Base-by-base conservation (phyloP, 2,329 filamentous ascomycete species). In the Sporothrix pseudoabietina region DNA sequence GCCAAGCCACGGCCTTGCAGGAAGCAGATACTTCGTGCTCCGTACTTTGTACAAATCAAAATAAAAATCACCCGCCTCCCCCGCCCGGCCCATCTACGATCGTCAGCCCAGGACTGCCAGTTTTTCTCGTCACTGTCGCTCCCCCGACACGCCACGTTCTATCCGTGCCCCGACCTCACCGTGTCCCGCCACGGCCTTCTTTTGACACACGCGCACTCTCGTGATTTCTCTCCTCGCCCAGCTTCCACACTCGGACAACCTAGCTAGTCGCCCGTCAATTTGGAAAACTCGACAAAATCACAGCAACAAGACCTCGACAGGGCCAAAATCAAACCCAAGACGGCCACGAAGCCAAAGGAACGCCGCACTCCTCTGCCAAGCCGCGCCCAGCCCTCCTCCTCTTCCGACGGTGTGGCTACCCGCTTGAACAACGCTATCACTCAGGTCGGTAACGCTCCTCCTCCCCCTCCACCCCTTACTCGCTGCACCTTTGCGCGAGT, bases 321-420 rank as follows among this genome's bases (percentile, higher is more conserved):
- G 35, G 19, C 30, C 14, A 10, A 2, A 16, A 47, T 26, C 52
- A 22, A 12, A 41, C 35, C 32, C n/a, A 44, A 59, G 69, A 71
- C 54, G 35, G 16, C n/a, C n/a, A 71, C 30, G 49, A 71, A 41
- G 22, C 39, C 55, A 44, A 52, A 47, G 69, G 12, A 61, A 32
- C 55, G 32, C 44, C 14, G 71, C 59, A 22, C 59, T 66, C 41
- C 63, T 52, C 69, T 9, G 73, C 73, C 73, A 72, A 74, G 73
- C 44, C 44, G 32, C 57, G 69, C 63, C 70, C 59, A 70, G 63
- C 52, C 54, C 55, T 69, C 49, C 72, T 74, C 72, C 72, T 73
- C 69, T 69, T 73, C 68, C 69, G 72, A 73, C 72, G 32, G 52
- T 69, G 69, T 73, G 68, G 57, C 72, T 63, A 71, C 69, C 54